A percentile compares a stretch with the other conserved stretches of the same genome.
Conservation (phyloP, 345 rosid species). For the Euphorbia pulcherrima region DNA sequence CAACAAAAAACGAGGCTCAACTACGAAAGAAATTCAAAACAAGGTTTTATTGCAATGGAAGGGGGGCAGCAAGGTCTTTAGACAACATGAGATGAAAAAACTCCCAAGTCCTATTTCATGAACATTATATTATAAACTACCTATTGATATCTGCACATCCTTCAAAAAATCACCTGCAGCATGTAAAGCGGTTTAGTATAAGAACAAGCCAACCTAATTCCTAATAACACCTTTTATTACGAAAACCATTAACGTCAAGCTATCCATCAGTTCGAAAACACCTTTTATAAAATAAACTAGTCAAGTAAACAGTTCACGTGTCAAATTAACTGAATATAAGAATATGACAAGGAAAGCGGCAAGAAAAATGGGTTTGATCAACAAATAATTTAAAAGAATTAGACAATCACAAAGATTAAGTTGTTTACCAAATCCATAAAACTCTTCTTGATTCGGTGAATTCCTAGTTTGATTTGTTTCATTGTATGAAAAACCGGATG, state of each 20-base stretch:
- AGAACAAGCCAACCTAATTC: slow-evolving; percentile 39
- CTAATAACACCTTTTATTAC: slow-evolving; percentile 14
- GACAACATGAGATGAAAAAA: slow-evolving; percentile 14
- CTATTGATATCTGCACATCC: slow-evolving; percentile 83
- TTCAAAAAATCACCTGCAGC: slow-evolving; percentile 91
- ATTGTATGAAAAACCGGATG: slow-evolving; percentile 60
- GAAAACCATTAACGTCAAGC: slow-evolving; percentile 8
- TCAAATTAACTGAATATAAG: not conserved
- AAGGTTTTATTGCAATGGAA: not conserved
- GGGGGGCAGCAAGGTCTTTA: slow-evolving; percentile 7
- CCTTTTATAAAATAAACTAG: not conserved
- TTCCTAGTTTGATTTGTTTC: slow-evolving; percentile 36
- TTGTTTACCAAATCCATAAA: slow-evolving; percentile 83
- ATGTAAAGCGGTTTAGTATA: slow-evolving; percentile 51
- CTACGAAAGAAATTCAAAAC: not conserved
- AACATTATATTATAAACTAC: slow-evolving; percentile 55
- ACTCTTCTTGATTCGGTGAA: slow-evolving; percentile 58
- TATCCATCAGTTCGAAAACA: no score
- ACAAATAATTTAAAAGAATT: not conserved
- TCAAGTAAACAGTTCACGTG: not conserved
- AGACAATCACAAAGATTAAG: slow-evolving; percentile 8
- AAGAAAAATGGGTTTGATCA: not conserved
- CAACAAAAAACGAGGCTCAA: slow-evolving; percentile 23
- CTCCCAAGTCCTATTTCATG: slow-evolving; percentile 23
- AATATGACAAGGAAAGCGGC: not conserved